These are phyloP conservation scores for Fusarium chlamydosporum DNA, from an alignment of 2,329 filamentous ascomycete species.

Conservation along the genomic window DNA sequence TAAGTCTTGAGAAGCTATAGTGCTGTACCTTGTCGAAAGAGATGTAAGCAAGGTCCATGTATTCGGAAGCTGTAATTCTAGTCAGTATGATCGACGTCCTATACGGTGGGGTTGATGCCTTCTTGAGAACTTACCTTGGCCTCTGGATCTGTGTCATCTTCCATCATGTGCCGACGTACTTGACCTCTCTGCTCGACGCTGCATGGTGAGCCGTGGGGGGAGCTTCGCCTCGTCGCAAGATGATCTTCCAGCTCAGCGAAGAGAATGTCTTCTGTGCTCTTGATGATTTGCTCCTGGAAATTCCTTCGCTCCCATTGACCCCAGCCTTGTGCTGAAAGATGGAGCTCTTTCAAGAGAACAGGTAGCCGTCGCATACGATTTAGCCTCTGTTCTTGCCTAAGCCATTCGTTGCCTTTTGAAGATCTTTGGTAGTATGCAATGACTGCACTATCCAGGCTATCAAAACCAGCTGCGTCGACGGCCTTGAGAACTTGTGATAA, in stretches of 20 bases:
- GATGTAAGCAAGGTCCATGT: conserved; percentile 12
- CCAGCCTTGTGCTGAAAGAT: conserved; percentile 13
- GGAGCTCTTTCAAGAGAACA: conserved; percentile 11
- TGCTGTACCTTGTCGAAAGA: conserved; percentile 12
- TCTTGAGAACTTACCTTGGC: conserved; percentile 4
- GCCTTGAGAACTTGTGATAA: conserved; percentile 13
- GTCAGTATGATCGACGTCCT: conserved; percentile 4
- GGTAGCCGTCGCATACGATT: conserved; percentile 10
- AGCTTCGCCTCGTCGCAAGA: conserved; percentile 4
- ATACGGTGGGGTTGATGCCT: neutral
- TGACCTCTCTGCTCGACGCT: conserved; percentile 7
- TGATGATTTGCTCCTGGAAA: conserved; percentile 14
- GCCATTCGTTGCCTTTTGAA: conserved; percentile 13
- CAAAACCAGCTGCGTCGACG: conserved; percentile 6
- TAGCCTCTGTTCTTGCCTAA: conserved; percentile 10
- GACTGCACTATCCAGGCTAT: conserved; percentile 11
- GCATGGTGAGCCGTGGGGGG: conserved; percentile 8
- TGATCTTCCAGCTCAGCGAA: conserved; percentile 11
- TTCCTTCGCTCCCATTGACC: conserved; percentile 13
- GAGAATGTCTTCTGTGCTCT: conserved; percentile 13
- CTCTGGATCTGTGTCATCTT: conserved; percentile 7
- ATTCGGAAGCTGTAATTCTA: conserved; percentile 5
- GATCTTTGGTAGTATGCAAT: conserved; percentile 14
- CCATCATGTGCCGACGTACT: conserved; percentile 3
- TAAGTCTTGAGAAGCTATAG: conserved; percentile 12